These are phyloP conservation scores for Aspergillus calidoustus DNA, from an alignment of 2,329 filamentous ascomycete species.

Conservation along the genomic window DNA sequence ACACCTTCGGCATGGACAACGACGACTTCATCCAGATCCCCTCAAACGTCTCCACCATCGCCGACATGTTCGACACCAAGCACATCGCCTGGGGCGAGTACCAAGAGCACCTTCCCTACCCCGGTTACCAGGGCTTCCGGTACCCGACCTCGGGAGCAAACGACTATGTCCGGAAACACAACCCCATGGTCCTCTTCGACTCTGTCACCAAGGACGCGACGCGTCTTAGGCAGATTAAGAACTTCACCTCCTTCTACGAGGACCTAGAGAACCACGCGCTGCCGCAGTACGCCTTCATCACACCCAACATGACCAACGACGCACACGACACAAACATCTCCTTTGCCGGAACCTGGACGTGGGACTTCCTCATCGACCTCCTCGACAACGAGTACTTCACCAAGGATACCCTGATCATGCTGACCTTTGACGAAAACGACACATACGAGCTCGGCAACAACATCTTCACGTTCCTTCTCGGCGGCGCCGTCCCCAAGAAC, in stretches of 20 bases:
- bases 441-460: slow-evolving; percentile 70
- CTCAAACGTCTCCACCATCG: slow-evolving; percentile 66
- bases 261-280: slow-evolving; percentile 68
- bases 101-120: slow-evolving; percentile 77
- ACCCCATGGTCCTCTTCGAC: slow-evolving; percentile 68
- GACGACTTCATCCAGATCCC: slow-evolving; percentile 66
- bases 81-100: slow-evolving; percentile 73
- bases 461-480: slow-evolving; percentile 72
- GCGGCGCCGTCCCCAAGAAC: slow-evolving; percentile 69
- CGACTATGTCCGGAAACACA: slow-evolving; percentile 85
- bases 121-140: slow-evolving; percentile 69
- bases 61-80: slow-evolving; percentile 70
- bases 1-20: slow-evolving; percentile 74
- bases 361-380: slow-evolving; percentile 71
- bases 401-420: slow-evolving; percentile 74
- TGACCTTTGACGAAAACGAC: slow-evolving; percentile 84
- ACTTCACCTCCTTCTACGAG: slow-evolving; percentile 69
- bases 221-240: slow-evolving; percentile 73
- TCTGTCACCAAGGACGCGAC: slow-evolving; percentile 62
- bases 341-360: slow-evolving; percentile 70
- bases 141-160: slow-evolving; percentile 67
- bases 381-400: slow-evolving; percentile 73
- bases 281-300: slow-evolving; percentile 68
- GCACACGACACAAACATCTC: slow-evolving; percentile 76
- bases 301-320: slow-evolving; percentile 64